These are phyloP conservation scores for Geranium rotundifolium DNA, from an alignment of 345 rosid species.

Conservation along the genomic window DNA sequence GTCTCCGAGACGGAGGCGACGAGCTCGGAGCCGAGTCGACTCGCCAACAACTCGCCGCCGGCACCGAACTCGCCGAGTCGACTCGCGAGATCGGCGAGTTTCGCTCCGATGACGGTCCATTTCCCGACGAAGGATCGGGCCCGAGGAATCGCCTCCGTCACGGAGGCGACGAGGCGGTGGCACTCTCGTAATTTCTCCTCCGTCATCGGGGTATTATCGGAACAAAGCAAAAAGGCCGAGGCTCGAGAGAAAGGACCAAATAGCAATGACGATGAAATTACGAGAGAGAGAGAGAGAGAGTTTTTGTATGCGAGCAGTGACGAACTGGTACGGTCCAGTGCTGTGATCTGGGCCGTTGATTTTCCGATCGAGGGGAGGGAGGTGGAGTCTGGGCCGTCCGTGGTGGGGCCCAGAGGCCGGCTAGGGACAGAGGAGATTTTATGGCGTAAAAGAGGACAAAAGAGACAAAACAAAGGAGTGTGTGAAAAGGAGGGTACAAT, in stretches of 20 bases:
- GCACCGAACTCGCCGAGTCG: conserved; percentile 13
- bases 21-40: conserved; percentile 13
- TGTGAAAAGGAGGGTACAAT: not conserved
- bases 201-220: not conserved
- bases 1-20: conserved; percentile 11
- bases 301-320: not conserved
- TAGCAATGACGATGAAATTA: not conserved
- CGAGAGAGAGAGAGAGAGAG: not conserved
- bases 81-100: conserved; percentile 14
- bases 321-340: not conserved
- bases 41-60: conserved; percentile 12
- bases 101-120: conserved; percentile 15
- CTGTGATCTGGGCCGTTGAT: not conserved
- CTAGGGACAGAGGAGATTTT: not conserved
- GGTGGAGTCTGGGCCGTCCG: not conserved
- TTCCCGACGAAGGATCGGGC: conserved; percentile 19
- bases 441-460: not conserved
- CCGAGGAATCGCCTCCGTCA: conserved; percentile 11
- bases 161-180: not conserved
- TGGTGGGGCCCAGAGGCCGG: not conserved
- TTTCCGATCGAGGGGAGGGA: not conserved
- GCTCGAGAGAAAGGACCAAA: not conserved
- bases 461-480: not conserved
- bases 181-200: not conserved
- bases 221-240: too few relatives aligned